phyloP scores from a whole-genome alignment of 83 land plant species.

The Picea mariana region DNA sequence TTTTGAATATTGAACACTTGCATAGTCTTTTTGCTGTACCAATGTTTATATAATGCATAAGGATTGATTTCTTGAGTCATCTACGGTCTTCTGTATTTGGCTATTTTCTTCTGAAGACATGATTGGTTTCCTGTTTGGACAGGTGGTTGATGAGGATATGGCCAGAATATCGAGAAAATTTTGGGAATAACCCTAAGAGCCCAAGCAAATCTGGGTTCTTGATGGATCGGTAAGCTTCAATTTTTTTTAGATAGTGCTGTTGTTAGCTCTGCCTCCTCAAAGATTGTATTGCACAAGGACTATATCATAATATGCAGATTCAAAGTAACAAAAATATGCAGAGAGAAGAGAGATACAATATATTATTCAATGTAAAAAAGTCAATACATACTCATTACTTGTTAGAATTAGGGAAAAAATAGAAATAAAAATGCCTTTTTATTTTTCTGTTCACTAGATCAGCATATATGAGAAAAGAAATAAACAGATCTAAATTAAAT shows the following conservation, averaged over 20 bases:
- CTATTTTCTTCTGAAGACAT: neutral
- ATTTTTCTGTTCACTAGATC: no score
- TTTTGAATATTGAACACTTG: neutral
- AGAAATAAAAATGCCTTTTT: no score
- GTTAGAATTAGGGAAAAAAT: no score
- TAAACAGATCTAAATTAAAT: no score
- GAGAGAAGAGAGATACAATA: no score
- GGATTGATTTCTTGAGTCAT: neutral
- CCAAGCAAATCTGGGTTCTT: slow-evolving; percentile 5
- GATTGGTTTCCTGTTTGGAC: neutral
- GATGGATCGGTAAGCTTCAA: neutral
- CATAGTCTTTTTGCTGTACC: neutral
- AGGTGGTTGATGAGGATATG: slow-evolving; percentile 16
- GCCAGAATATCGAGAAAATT: slow-evolving; percentile 10
- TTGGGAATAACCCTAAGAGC: neutral
- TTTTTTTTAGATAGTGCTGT: neutral
- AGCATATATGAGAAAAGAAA: no score
- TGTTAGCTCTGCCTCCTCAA: no score
- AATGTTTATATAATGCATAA: neutral
- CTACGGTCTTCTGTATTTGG: neutral
- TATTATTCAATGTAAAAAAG: no score
- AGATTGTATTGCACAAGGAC: no score
- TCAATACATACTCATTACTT: no score
- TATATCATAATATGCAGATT: no score
- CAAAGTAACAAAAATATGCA: no score